A percentile compares a stretch with the other conserved stretches of the same genome.
Conservation (phyloP, 306 rosid species). For the Delonix regia region DNA sequence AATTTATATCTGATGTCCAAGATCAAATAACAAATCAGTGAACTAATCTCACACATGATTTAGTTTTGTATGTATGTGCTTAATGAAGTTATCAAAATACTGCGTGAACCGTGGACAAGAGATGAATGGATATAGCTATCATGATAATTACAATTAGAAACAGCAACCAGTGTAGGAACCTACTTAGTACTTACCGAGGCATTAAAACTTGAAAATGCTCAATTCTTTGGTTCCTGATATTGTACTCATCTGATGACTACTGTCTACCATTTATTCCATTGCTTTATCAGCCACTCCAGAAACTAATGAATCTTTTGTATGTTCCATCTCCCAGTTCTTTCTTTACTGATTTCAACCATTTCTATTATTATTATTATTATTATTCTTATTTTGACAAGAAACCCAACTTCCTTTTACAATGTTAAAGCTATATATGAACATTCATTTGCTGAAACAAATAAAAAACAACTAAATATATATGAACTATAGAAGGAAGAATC, state of each 20-base stretch:
- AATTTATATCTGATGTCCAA: not conserved
- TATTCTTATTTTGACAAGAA: not conserved
- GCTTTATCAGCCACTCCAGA: constrained; percentile 1
- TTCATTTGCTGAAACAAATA: not conserved
- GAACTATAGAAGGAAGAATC: not conserved
- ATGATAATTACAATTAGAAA: not conserved
- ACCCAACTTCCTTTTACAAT: not conserved
- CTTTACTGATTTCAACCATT: not conserved
- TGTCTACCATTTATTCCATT: constrained; percentile 1
- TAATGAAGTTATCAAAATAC: not conserved
- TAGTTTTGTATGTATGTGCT: not conserved
- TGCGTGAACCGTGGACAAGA: not conserved
- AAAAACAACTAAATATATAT: not conserved
- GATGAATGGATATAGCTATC: not conserved
- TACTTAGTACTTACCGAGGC: not conserved
- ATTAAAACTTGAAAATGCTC: constrained; percentile 15
- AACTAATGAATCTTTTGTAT: not conserved
- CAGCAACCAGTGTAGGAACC: not conserved
- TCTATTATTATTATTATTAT: too few relatives aligned
- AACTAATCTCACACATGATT: not conserved
- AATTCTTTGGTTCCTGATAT: not conserved
- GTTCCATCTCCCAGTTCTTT: not conserved
- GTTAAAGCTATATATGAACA: not conserved
- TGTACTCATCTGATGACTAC: not conserved
- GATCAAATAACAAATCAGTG: constrained; percentile 7